Evolutionary conservation across 306 rosid species (phyloP), one percentile per base, ranked within the genome.

Genomic region (Quercus cerris): DNA sequence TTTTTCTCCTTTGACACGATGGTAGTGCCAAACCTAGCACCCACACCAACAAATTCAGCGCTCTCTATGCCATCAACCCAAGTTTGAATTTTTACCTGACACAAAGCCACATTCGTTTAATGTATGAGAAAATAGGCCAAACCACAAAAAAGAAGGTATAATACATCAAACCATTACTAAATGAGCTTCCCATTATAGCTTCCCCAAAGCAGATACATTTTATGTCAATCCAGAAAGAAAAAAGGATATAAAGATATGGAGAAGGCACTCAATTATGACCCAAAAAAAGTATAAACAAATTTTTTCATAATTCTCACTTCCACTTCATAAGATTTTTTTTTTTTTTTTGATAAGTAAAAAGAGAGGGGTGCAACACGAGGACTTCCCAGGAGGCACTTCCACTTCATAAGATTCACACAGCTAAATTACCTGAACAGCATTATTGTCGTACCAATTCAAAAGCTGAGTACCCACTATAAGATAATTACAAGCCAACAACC

Each of bases 81-180:
- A 70, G 99, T 96, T 87, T 96, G 98, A 84, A 93, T 97, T 90
- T 96, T 96, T 19, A 91, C 93, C 99, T 96, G n/a, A 77, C 76
- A 56, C 1, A 61, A 51, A 73, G 73, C 52, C 33, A 46, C 49
- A 71, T 30, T 52, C 20, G 5, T 30, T 74, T 30, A 71, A 28
- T 7, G 23, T 31, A 20, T 46, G 4, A 5, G 19, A 56, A 68
- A 75, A 31, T 19, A 38, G 15, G 6, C 22, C 27, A 63, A 5
- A 52, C 38, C 15, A 49, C 73, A 55, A 25, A 5, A 81, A 25
- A 63, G 41, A n/a, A 68, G 52, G 52, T 56, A 46, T 59, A 44
- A 12, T 52, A 14, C 58, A 78, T 1, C 27, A 23, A 70, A 77
- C 10, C 74, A 63, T 63, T 18, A 14, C 17, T 44, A 54, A 20